Base-by-base conservation (phyloP, 2,329 filamentous ascomycete species). In the Scortechinia acanthostroma region DNA sequence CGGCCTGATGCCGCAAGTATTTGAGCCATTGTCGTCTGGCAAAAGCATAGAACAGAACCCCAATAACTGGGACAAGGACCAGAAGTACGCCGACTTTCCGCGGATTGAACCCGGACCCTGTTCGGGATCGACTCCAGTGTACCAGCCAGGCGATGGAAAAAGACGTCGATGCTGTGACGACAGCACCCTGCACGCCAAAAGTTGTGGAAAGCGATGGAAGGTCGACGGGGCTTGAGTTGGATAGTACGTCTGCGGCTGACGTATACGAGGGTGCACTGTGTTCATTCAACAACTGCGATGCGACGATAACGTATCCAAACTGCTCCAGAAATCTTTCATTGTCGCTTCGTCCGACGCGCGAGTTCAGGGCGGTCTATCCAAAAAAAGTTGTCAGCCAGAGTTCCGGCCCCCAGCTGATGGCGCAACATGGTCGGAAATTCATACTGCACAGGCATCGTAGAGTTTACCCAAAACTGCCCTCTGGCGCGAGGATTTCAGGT, bases 21-120 rank as follows among this genome's bases (percentile, higher is more conserved):
- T 40, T 40, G 17, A 40, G 35, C 35, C 35, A 40, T 19, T 40
- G 35, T 40, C 35, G 35, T 17, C 20, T 40, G 6, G 35, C 35
- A 19, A 40, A 40, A 10, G 35, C 10, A 17, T 40, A 40, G 17
- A 40, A 40, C 17, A 40, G 17, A 40, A 40, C 17, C 10, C 35
- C 35, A 6, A 40, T 13, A 10, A 40, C 35, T 17, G 35, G 35
- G 6, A 40, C 35, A 6, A 40, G 6, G 35, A 40, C 17, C 35
- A 40, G 6, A 19, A 40, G 35, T 6, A 40, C 17, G 35, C 10
- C 17, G 13, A 40, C 35, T 40, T 19, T 10, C 17, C 17, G 10
- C 13, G 35, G 35, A 17, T 40, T 40, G 6, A 40, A 6, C 6
- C 35, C 35, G 17, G 35, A 10, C 6, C 35, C 35, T 40, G 35